Conservation (phyloP, 2,329 filamentous ascomycete genomes). For the Huntiella savannae region DNA sequence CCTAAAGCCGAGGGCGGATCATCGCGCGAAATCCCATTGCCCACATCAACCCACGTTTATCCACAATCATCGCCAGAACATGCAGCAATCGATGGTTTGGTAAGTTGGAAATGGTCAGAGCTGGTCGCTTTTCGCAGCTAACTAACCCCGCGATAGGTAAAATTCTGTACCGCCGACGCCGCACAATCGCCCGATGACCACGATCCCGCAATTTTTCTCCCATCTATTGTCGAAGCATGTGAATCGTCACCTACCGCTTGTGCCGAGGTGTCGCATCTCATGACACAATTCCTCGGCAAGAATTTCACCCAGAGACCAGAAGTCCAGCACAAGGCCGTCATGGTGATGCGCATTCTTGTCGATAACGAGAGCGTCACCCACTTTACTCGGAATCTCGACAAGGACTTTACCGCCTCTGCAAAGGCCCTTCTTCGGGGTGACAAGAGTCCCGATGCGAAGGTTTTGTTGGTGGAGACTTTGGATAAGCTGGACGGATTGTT, state of each 20-base stretch:
- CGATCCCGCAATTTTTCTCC: conserved; percentile 82
- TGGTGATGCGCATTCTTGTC: conserved; percentile 78
- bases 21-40: not conserved
- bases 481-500: conserved; percentile 44
- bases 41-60: conserved; percentile 1
- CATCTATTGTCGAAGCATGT: conserved; percentile 82
- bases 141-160: not conserved
- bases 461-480: conserved; percentile 74
- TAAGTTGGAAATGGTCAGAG: not conserved
- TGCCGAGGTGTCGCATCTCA: conserved; percentile 57
- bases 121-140: no score
- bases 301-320: conserved; percentile 47
- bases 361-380: conserved; percentile 70
- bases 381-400: conserved; percentile 81
- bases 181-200: conserved; percentile 5
- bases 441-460: conserved; percentile 57
- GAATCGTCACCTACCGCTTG: conserved; percentile 81
- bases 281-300: conserved; percentile 64
- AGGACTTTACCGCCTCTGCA: conserved; percentile 58
- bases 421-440: conserved; percentile 56
- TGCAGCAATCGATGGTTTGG: conserved; percentile 8
- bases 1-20: no score
- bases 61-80: conserved; percentile 7
- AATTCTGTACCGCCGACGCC: conserved; percentile 9
- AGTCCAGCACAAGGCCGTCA: conserved; percentile 87